Base-by-base conservation (phyloP, 1,139 yeast genomes). In the Hanseniaspora uvarum region DNA sequence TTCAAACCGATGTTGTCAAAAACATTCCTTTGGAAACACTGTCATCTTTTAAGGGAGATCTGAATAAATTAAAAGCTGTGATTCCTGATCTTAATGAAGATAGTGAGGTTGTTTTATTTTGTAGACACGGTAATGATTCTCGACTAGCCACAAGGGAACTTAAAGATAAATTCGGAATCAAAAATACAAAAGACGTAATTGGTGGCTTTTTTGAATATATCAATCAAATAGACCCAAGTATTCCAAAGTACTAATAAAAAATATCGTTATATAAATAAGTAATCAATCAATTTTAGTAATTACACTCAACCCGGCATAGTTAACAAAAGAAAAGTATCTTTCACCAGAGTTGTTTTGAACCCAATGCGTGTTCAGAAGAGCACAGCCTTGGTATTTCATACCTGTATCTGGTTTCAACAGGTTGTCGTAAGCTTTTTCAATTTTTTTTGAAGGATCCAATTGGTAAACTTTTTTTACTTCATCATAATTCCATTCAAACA, bases 121-220 rank as follows among this genome's bases (percentile, higher is more conserved):
- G 99, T 66, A 75, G 97, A 39, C 81, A 74, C 64, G 99, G 99
- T 5, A 88, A 87, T 65, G 97, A 92, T 65, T 89, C 97, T 0
- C 92, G 86, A 62, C 68, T 80, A 19, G 95, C 95, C 0, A 80
- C 86, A 0, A 68, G 72, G 57, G 69, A 74, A 48, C 66, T 92
- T 49, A 70, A 73, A 49, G 79, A 76, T 14, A 68, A 72, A 4
- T 69, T 77, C 55, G 79, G 80, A 0, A 68, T 75, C 24, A 56
- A 63, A 0, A 69, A 78, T 16, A 87, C 78, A 0, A 73, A 70
- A 55, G 96, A 92, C 64, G 72, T 92, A 5, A 71, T 66, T 14
- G 97, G 97, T 1, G 98, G 98, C 0, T 69, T 88, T 34, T 72
- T 75, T 56, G 74, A 72, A 60, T 92, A 95, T 87, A 75, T 85